Conservation (phyloP, 2,329 filamentous ascomycete genomes). For the Sporothrix globosa region DNA sequence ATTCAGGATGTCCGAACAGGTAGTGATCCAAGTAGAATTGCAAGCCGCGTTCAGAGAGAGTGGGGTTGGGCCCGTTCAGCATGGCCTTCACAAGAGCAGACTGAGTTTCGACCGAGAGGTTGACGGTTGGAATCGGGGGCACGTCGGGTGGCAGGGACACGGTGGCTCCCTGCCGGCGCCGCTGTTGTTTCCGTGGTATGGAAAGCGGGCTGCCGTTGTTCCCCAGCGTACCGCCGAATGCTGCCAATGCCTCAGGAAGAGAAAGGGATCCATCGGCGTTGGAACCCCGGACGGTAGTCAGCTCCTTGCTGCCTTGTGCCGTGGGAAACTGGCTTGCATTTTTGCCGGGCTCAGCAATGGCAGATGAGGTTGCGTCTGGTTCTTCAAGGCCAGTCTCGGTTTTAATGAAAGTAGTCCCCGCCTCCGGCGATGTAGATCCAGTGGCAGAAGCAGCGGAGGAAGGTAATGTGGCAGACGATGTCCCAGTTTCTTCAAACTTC, state of each 20-base stretch:
- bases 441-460: background rate
- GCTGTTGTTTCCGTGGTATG: background rate
- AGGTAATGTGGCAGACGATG: constrained; percentile 20
- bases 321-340: background rate
- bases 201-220: background rate
- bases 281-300: background rate
- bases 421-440: constrained; percentile 2
- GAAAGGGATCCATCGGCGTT: constrained; percentile 11
- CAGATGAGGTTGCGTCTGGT: background rate
- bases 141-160: background rate
- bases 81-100: constrained; percentile 35
- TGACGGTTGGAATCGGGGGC: background rate
- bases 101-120: constrained; percentile 9
- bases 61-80: constrained; percentile 47
- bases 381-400: background rate
- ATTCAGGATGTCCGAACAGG: constrained; percentile 56
- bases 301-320: background rate
- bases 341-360: background rate
- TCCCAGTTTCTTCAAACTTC: constrained; percentile 53
- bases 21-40: constrained; percentile 58
- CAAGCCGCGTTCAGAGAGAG: constrained; percentile 52
- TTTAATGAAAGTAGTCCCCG: background rate
- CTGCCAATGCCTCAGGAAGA: background rate
- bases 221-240: constrained; percentile 7
- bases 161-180: background rate